Base-by-base conservation (phyloP, 257 asterid species). In the Fraxinus anomala region DNA sequence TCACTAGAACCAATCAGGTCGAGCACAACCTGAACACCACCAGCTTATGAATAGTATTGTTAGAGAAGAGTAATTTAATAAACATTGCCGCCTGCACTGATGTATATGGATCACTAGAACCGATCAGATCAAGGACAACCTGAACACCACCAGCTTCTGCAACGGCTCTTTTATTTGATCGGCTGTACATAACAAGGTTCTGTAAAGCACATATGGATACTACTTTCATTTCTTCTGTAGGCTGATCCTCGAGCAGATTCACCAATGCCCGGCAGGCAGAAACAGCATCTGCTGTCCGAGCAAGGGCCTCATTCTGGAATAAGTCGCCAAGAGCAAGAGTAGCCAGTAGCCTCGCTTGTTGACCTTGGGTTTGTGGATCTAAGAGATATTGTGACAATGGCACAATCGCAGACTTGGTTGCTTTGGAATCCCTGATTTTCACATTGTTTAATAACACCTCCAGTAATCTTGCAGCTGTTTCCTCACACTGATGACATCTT, bases 121-220 rank as follows among this genome's bases (percentile, higher is more conserved):
- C 91, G 73, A 96, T 96, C 74, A 96, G 90, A 84, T 93, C 98
- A 9, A 93, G 92, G 83, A 96, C 98, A 79, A 92, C 98, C 91
- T 96, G 99, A 72, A 96, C 98, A 17, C 99, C 99, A 74, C 99
- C 99, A 73, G 98, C 99, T 91, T 96, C 99, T n/a, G 99, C 99
- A 82, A 96, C 99, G 1, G 99, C 99, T 88, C 99, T 88, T 82
- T 91, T 93, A 81, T 96, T 96, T 73, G 93, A 96, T 83, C 98
- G 84, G 83, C 98, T 93, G 88, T 96, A 86, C 97, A 93, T 93
- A 30, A 93, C 99, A 56, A 96, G 97, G 84, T 96, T 96, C 89
- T 96, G 99, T 73, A 96, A 81, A 75, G 99, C 91, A 80, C 99
- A 96, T 85, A 96, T 89, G 66, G 99, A 96, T 8, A 96, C 97